These are phyloP conservation scores for Prunus mume DNA, from an alignment of 306 rosid species.

Conservation along the genomic window DNA sequence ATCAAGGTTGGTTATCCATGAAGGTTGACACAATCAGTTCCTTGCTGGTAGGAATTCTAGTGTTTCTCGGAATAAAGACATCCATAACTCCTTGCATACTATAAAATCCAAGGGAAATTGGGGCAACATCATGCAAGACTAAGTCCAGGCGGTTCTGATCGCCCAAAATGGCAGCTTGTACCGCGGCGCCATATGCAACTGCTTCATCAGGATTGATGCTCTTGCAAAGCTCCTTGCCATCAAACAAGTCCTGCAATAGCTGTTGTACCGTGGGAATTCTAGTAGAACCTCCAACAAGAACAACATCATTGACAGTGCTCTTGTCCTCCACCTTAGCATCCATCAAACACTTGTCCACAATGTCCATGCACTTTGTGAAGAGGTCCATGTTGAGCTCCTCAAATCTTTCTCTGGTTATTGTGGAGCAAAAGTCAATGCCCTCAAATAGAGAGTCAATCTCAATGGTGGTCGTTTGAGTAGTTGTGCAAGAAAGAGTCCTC, in stretches of 20 bases:
- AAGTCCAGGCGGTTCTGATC: constrained; percentile 39
- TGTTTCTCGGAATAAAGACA: constrained; percentile 37
- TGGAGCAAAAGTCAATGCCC: constrained; percentile 32
- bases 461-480: constrained; percentile 29
- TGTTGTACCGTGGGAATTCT: constrained; percentile 46
- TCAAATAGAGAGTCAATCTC: constrained; percentile 41
- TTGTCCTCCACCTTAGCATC: constrained; percentile 34
- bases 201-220: constrained; percentile 49
- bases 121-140: constrained; percentile 34
- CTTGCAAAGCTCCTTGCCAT: constrained; percentile 43
- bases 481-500: constrained; percentile 34
- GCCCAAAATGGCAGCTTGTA: constrained; percentile 41
- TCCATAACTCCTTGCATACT: constrained; percentile 31
- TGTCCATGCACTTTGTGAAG: constrained; percentile 34
- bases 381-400: constrained; percentile 42
- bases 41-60: constrained; percentile 37
- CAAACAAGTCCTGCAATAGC: constrained; percentile 33
- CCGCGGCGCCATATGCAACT: constrained; percentile 38
- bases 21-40: constrained; percentile 25
- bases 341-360: constrained; percentile 36
- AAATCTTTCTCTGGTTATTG: constrained; percentile 24
- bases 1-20: constrained; percentile 20
- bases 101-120: constrained; percentile 35
- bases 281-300: constrained; percentile 44
- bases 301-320: constrained; percentile 30